Conservation (phyloP, 2,329 filamentous ascomycete species). For the Diplodia sapinea region DNA sequence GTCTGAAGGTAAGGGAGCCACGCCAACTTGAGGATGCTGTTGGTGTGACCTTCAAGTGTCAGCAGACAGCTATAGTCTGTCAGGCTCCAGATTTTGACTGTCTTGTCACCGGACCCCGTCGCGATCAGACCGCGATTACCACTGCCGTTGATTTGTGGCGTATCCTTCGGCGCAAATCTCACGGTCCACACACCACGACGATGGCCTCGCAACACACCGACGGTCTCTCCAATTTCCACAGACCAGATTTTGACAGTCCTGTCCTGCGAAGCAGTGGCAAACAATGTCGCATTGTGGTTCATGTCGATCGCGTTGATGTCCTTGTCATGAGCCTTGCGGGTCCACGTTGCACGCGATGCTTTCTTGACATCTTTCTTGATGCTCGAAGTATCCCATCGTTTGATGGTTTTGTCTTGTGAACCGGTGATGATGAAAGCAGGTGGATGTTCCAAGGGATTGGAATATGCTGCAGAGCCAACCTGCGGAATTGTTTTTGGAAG, state of each 20-base stretch:
- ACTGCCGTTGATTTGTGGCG: slow-evolving; percentile 64
- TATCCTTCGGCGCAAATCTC: slow-evolving; percentile 80
- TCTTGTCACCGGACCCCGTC: slow-evolving; percentile 95
- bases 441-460: slow-evolving; percentile 76
- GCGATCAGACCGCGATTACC: slow-evolving; percentile 79
- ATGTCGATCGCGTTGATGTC: slow-evolving; percentile 96
- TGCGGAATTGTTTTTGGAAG: slow-evolving; percentile 74
- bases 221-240: slow-evolving; percentile 82
- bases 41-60: slow-evolving; percentile 95
- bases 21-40: slow-evolving; percentile 90
- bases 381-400: slow-evolving; percentile 75
- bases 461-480: slow-evolving; percentile 71
- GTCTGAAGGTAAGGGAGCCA: slow-evolving; percentile 70
- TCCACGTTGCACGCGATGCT: slow-evolving; percentile 74
- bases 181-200: slow-evolving; percentile 96
- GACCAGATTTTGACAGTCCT: slow-evolving; percentile 98
- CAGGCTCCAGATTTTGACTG: slow-evolving; percentile 92
- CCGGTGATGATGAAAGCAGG: slow-evolving; percentile 87
- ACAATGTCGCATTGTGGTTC: slow-evolving; percentile 74
- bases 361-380: slow-evolving; percentile 53
- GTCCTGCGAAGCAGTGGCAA: slow-evolving; percentile 96
- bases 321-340: slow-evolving; percentile 95
- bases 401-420: slow-evolving; percentile 93
- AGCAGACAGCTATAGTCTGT: slow-evolving; percentile 89
- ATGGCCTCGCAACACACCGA: slow-evolving; percentile 90